Evolutionary conservation across 768 basidiomycete species (phyloP).

Genomic region (Pleurotus tuoliensis): DNA sequence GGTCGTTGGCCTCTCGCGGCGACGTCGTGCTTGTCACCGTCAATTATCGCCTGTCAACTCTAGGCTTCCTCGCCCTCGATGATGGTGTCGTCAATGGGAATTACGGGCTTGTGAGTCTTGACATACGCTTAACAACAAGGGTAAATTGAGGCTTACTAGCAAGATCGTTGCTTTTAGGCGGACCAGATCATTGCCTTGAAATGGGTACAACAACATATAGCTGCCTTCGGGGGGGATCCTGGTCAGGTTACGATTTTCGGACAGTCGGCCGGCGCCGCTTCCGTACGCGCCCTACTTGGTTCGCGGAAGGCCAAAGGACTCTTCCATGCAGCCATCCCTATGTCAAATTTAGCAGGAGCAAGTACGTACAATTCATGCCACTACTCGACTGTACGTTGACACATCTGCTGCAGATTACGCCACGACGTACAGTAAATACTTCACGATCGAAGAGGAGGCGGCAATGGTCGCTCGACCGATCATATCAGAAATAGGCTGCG

Average conservation of each 20-base stretch:
- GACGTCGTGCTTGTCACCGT: conserved; percentile 62
- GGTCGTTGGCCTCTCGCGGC: conserved; percentile 44
- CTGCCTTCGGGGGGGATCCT: conserved; percentile 53
- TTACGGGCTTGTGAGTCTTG: conserved; percentile 32
- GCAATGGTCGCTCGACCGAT: conserved; percentile 26
- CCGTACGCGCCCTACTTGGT: conserved; percentile 34
- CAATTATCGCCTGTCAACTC: conserved; percentile 59
- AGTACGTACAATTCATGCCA: conserved; percentile 11
- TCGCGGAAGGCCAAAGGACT: conserved; percentile 31
- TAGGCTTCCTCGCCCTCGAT: conserved; percentile 58
- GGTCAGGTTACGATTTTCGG: conserved; percentile 38
- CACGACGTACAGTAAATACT: conserved; percentile 44
- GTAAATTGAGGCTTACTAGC: neutral
- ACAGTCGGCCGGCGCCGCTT: conserved; percentile 24
- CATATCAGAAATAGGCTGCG: conserved; percentile 37
- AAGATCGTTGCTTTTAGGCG: neutral
- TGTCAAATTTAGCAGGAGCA: conserved; percentile 46
- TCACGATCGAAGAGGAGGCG: conserved; percentile 38
- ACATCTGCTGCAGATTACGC: conserved; percentile 27
- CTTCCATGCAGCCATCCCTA: conserved; percentile 36
- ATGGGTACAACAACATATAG: conserved; percentile 57
- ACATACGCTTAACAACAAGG: conserved; percentile 21
- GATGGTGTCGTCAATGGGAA: conserved; percentile 33
- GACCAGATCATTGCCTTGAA: conserved; percentile 30
- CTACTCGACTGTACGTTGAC: neutral